Evolutionary conservation across 106 monocot species (phyloP), one percentile per base, ranked within the genome.

Genomic region (Dactylorhiza incarnata): DNA sequence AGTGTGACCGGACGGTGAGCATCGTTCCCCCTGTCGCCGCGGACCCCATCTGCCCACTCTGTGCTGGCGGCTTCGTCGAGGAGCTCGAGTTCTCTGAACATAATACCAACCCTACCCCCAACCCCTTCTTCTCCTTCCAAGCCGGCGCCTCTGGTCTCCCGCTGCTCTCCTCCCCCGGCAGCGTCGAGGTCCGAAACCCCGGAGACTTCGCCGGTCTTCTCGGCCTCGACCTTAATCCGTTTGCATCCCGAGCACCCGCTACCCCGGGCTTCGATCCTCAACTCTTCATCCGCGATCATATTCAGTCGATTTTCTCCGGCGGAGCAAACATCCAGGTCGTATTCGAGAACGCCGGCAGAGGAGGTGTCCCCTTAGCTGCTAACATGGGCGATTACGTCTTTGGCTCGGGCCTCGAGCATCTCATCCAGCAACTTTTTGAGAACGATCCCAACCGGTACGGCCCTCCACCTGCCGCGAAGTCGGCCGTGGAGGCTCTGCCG

Each of bases 401-500:
- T 26, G 95, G 95, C 53, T 84, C 89, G 2, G 90, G 90, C 1
- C 79, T 95, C 8, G 95, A 95, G 85, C 86, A 92, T 65, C 76
- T 95, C 48, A 88, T 95, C 16, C 89, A 95, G 71, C 89, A 92
- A 66, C 85, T 95, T 22, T 83, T 90, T 8, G 92, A 95, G 73
- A 95, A 92, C 76, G 95, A 95, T 73, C 95, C 95, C 0, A 95
- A 90, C 55, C 87, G 95, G 14, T 88, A 95, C 12, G 95, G 95
- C 7, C 86, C 92, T 3, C 95, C 95, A 2, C 95, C 95, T 9
- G 95, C 95, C 1, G 75, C 95, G 15, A 95, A 90, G 54, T 80
- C 92, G 26, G 87, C 81, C 4, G 75, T 92, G 45, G 81, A 76
- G 25, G 48, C 86, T 0, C 61, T 95, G 12, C 88, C 90, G 0